phyloP scores from a whole-genome alignment of 1,284 basidiomycete genomes.

The Sporisorium graminicola region DNA sequence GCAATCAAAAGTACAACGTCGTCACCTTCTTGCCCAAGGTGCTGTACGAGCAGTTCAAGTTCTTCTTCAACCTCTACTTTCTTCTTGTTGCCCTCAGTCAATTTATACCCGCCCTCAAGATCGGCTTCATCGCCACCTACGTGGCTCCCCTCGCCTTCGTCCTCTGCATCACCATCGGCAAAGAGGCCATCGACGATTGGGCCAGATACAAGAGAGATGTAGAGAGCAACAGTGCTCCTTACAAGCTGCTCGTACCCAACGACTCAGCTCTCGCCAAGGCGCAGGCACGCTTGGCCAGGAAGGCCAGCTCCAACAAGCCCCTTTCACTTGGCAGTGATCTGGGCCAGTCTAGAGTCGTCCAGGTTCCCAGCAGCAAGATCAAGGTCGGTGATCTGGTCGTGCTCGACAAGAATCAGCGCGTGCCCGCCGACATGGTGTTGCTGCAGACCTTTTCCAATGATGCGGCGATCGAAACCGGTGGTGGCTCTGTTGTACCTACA shows the following conservation, averaged over 20 bases:
- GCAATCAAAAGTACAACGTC: conserved; percentile 97
- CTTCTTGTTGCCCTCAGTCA: conserved; percentile 95
- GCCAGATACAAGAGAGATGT: conserved; percentile 89
- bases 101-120: conserved; percentile 95
- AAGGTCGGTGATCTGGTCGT: conserved; percentile 91
- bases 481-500: conserved; percentile 16
- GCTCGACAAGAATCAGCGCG: conserved; percentile 95
- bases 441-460: conserved; percentile 77
- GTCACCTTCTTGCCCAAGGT: conserved; percentile 95
- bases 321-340: conserved; percentile 37
- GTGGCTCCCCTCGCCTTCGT: conserved; percentile 96
- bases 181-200: conserved; percentile 98
- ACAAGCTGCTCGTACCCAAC: conserved; percentile 80
- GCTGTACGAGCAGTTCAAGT: conserved; percentile 99
- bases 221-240: conserved; percentile 93
- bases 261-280: conserved; percentile 33
- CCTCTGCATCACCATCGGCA: conserved; percentile 93
- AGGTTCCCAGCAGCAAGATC: conserved; percentile 82
- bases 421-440: conserved; percentile 93
- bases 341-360: conserved; percentile 43
- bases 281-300: conserved; percentile 31
- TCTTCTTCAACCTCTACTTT: conserved; percentile 99
- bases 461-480: conserved; percentile 26
- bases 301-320: conserved; percentile 27
- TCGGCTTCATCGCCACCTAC: conserved; percentile 97